Evolutionary conservation across 495 filamentous ascomycete species (phyloP).

Genomic region (Aspergillus bridgeri): DNA sequence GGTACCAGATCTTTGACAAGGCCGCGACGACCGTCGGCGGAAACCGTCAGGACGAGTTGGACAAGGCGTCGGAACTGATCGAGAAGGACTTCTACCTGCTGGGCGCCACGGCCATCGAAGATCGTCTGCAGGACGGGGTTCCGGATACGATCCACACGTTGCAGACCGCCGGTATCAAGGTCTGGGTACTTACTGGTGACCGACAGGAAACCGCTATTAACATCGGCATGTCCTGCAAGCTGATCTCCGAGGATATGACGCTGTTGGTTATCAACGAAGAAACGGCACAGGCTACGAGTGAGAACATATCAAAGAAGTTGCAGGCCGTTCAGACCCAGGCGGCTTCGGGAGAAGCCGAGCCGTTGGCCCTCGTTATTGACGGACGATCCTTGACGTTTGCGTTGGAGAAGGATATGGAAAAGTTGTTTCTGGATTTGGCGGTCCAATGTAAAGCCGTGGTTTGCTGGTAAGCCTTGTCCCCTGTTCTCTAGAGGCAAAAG

Average conservation of each 20-base stretch:
- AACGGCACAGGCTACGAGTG: slow-evolving; percentile 64
- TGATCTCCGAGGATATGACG: slow-evolving; percentile 99
- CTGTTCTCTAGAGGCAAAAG: slow-evolving; percentile 1
- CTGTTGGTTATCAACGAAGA: slow-evolving; percentile 96
- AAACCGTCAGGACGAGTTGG: slow-evolving; percentile 89
- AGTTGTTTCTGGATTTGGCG: slow-evolving; percentile 87
- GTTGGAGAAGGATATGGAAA: slow-evolving; percentile 90
- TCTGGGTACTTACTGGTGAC: slow-evolving; percentile 98
- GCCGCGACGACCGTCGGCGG: slow-evolving; percentile 88
- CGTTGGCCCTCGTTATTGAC: slow-evolving; percentile 93
- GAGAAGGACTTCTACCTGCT: slow-evolving; percentile 88
- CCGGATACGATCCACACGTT: slow-evolving; percentile 98
- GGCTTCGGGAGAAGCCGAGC: slow-evolving; percentile 73
- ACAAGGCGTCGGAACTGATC: slow-evolving; percentile 95
- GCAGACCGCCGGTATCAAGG: slow-evolving; percentile 95
- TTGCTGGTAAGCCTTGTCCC: slow-evolving; percentile 63
- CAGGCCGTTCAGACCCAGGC: slow-evolving; percentile 78
- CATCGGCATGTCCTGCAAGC: slow-evolving; percentile 99
- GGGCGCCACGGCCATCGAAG: slow-evolving; percentile 96
- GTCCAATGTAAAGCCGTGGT: slow-evolving; percentile 97
- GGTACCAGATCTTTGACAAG: slow-evolving; percentile 82
- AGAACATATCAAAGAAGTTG: slow-evolving; percentile 88
- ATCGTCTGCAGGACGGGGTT: slow-evolving; percentile 94
- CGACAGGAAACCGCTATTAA: slow-evolving; percentile 99
- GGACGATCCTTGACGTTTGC: slow-evolving; percentile 93